Conservation (phyloP, 31 red algal genomes). For the Asparagopsis taxiformis region DNA sequence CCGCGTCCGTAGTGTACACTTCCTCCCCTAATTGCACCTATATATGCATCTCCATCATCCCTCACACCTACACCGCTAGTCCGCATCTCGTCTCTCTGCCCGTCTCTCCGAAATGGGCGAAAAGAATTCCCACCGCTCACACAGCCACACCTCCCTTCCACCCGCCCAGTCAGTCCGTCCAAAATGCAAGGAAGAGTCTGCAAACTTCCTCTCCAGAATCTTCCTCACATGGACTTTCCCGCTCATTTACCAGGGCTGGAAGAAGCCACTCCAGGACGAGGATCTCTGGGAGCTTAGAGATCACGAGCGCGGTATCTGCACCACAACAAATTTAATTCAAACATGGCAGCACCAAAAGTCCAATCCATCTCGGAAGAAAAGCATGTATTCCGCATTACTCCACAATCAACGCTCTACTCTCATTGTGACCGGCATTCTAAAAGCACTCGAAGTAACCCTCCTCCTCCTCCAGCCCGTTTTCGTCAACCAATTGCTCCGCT, state of each 20-base stretch:
- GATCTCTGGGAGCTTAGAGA: slow-evolving; percentile 77
- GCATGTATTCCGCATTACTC: slow-evolving; percentile 20
- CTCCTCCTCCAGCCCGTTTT: slow-evolving; percentile 68
- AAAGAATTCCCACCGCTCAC: too few species aligned
- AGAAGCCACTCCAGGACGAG: slow-evolving; percentile 61
- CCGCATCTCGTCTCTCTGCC: too few species aligned
- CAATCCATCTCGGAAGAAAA: not conserved
- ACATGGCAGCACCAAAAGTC: slow-evolving; percentile 7
- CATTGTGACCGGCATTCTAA: slow-evolving; percentile 55
- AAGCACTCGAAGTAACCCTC: slow-evolving; percentile 68
- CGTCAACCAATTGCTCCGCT: slow-evolving; percentile 54
- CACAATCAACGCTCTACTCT: slow-evolving; percentile 33
- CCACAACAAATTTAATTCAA: slow-evolving; percentile 36
- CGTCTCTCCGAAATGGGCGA: too few species aligned
- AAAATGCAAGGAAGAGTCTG: slow-evolving; percentile 49
- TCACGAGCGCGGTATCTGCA: slow-evolving; percentile 36
- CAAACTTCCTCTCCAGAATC: slow-evolving; percentile 39
- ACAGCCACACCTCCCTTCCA: too few species aligned
- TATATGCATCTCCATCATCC: too few species aligned
- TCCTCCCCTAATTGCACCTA: too few species aligned
- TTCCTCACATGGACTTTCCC: slow-evolving; percentile 75
- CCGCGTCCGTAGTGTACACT: too few species aligned
- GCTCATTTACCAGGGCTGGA: slow-evolving; percentile 70
- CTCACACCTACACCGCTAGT: too few species aligned
- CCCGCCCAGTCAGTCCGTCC: too few species aligned